Conservation (phyloP, 176 grass and related monocot genomes). For the Coix lacrymajobi region DNA sequence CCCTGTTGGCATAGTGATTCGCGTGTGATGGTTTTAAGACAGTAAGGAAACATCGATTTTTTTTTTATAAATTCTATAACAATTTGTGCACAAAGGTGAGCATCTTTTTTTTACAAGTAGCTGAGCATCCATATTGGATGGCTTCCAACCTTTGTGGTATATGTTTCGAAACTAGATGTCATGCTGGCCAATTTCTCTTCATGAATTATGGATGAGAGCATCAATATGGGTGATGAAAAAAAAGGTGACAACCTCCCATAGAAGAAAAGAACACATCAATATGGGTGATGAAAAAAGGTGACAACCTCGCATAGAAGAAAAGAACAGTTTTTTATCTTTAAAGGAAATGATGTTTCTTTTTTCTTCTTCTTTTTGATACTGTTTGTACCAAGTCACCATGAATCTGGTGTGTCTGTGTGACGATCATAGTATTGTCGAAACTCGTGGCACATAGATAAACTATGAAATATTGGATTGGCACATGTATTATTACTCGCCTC, state of each 20-base stretch:
- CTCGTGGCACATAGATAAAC: background rate
- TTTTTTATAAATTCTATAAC: no score
- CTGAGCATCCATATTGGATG: background rate
- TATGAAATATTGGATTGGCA: background rate
- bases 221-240: background rate
- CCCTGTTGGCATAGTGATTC: no score
- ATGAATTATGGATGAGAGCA: background rate
- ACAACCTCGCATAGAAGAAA: background rate
- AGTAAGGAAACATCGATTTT: no score
- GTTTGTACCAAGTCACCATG: background rate
- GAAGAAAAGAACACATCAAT: background rate
- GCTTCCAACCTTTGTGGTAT: background rate
- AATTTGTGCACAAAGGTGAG: background rate
- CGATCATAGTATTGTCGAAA: no score
- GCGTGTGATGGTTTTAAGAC: no score
- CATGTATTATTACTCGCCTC: background rate
- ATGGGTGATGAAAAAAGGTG: background rate
- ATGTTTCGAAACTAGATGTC: background rate
- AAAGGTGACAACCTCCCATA: background rate
- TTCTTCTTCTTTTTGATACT: background rate
- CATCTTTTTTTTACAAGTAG: no score
- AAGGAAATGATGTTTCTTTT: background rate
- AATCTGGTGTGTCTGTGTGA: background rate
- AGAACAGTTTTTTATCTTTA: background rate
- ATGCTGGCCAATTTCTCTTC: background rate